Base-by-base conservation (phyloP, 2,329 filamentous ascomycete genomes). In the Pseudopyricularia cyperi region DNA sequence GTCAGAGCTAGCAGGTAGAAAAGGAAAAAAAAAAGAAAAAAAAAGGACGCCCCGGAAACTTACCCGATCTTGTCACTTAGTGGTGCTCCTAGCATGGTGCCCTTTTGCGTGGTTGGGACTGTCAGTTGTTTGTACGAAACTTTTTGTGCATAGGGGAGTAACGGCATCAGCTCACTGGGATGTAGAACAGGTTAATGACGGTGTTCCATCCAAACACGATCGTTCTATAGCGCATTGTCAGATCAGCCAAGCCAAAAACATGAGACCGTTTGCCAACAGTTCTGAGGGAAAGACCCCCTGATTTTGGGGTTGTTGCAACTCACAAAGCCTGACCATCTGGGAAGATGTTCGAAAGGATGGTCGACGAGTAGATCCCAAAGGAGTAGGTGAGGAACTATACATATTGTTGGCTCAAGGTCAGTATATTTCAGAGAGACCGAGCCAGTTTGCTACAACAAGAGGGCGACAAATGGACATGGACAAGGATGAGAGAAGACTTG, bases 131-230 rank as follows among this genome's bases (percentile, higher is more conserved):
- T 4, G 17, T 22, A 4, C 12, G 8, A 12, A n/a, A 7, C 15
- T 19, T 42, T 7, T n/a, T n/a, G n/a, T 7, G n/a, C 17, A 3
- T 22, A 42, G 2, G 14, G 5, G 22, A 22, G 22, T 33, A 33
- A 12, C 32, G 22, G 37, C 9, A 7, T 15, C 22, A 22, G 22
- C 37, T 4, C 22, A 42, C 37, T 7, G 89, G 89, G 48, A 95
- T 76, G 66, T 94, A 94, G 66, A 95, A 95, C 56, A 89, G 71
- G 65, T 93, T 95, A 70, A 94, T 81, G 42, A 95, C 76, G 0
- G 85, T 89, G 63, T 88, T 89, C 89, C 89, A 95, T 39, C 89
- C 90, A 55, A 95, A 90, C 11, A 82, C 71, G 56, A 85, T 85
- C 62, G 87, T 91, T 24, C 39, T 44, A 15, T 14, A 26, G 39